Evolutionary conservation across 257 asterid genomes (phyloP), one percentile per base, ranked within the genome.

Genomic region (Primulina huaijiensis): DNA sequence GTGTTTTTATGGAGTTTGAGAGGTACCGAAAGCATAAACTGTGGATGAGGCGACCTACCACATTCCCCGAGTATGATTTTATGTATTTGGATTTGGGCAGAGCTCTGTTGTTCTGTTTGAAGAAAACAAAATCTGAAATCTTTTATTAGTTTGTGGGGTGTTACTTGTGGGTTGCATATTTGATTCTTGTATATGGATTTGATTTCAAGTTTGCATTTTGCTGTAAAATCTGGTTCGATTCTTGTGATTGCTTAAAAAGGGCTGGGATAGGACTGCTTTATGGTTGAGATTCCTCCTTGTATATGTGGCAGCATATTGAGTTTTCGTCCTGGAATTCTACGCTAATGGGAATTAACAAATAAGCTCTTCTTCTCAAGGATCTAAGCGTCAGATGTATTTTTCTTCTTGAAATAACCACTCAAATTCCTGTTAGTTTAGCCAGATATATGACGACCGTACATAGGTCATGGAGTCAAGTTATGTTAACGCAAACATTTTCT

Each of bases 91-190:
- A 20, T 50, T 14, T 50, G 17, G 57, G 57, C 57, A 50, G 57
- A 50, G 57, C 57, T 50, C 57, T 50, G 57, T 50, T 50, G 57
- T 50, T 16, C 57, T 50, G 57, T 50, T 50, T 50, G 57, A 50
- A 50, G 57, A 5, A 50, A 50, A 16, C 21, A 6, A 17, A 50
- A 17, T 50, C 57, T 17, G 57, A 2, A 6, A 50, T 50, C 57
- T 50, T 50, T 50, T 50, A 1, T 50, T 50, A 16, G 8, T 7
- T 50, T 20, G 21, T 50, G 20, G 56, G 8, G 2, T 43, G 55
- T 50, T 50, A 50, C 21, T 50, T 50, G 20, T 50, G 20, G 7
- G 8, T 50, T 50, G 30, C 30, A 27, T 27, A 27, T 27, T 2
- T 27, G 30, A 27, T 50, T 50, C 57, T 50, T 50, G 57, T 50